Evolutionary conservation across 345 rosid genomes (phyloP), one percentile per base, ranked within the genome.

Genomic region (Populus ilicifolia): DNA sequence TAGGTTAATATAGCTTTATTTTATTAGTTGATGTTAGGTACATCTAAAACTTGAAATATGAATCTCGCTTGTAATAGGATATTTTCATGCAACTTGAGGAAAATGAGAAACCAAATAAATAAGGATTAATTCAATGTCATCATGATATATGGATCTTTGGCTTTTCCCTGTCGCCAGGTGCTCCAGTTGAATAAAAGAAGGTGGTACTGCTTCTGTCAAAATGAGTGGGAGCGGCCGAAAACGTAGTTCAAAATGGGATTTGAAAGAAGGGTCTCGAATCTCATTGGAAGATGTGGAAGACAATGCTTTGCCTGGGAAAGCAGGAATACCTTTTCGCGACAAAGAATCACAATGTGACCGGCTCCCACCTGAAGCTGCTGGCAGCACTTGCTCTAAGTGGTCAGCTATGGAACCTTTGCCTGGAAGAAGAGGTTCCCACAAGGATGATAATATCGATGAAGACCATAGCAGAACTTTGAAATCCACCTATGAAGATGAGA

Each of bases 221-320:
- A 95, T 90, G 97, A 89, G 94, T 70, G 85, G 89, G 39, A 77
- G 86, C 69, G 86, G 87, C 78, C 84, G 89, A 81, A 90, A 87
- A 83, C 90, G 86, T 43, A 79, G 63, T 84, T 92, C 98, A 21
- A 89, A 93, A 73, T 93, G 98, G 98, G 97, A 95, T 87, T 71
- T 84, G 75, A 88, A 87, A 74, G 97, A 90, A 80, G 97, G 86
- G 52, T 80, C 86, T 76, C 89, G 75, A 23, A 75, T 77, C 80
- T 73, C 88, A 65, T 80, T 61, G 41, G 91, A 83, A 68, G 85
- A 82, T 69, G 75, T 69, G 29, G 81, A 82, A 61, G 89, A 80
- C 3, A 69, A 38, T 48, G 59, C 75, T 75, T 82, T 88, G 89
- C 64, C 75, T 23, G 88, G 77, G 67, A 93, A 87, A 80, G 77